These are phyloP conservation scores for Boletus vinaceobasis DNA, from an alignment of 768 basidiomycete species.

Conservation along the genomic window DNA sequence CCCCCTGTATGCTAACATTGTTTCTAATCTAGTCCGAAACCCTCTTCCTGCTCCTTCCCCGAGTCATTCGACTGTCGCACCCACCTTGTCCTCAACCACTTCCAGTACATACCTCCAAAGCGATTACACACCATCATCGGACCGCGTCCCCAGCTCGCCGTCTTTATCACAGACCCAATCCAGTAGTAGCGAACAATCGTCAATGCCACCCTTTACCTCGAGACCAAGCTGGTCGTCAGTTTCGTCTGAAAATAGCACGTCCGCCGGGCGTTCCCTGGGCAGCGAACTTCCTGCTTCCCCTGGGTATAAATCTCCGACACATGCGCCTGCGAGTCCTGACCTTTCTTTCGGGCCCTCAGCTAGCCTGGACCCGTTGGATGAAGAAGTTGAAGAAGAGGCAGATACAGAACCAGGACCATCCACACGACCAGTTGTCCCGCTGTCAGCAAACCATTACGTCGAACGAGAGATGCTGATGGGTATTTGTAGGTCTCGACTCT, in stretches of 20 bases:
- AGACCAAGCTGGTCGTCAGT: constrained; percentile 24
- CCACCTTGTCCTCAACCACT: constrained; percentile 4
- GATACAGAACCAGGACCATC: constrained; percentile 13
- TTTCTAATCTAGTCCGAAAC: constrained; percentile 20
- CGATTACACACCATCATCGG: constrained; percentile 13
- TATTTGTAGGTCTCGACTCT: constrained; percentile 51
- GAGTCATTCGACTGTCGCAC: constrained; percentile 4
- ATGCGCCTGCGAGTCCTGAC: constrained; percentile 23
- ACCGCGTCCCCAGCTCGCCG: constrained; percentile 11
- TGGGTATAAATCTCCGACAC: constrained; percentile 17
- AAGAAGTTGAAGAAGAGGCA: constrained; percentile 16
- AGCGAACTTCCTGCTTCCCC: constrained; percentile 13
- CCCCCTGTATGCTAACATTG: constrained; percentile 24
- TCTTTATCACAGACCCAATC: constrained; percentile 15
- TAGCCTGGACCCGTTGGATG: constrained; percentile 15
- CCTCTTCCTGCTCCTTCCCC: constrained; percentile 10
- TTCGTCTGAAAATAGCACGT: constrained; percentile 24
- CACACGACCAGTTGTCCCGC: constrained; percentile 8
- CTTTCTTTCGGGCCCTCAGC: constrained; percentile 15
- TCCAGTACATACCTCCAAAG: constrained; percentile 6
- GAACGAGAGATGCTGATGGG: constrained; percentile 56
- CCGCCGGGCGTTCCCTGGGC: constrained; percentile 10
- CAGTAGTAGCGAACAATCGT: constrained; percentile 13
- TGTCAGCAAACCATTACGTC: constrained; percentile 43
- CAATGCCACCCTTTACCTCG: constrained; percentile 11